Evolutionary conservation across 129 eudicot genomes (phyloP), one percentile per base, ranked within the genome.

Genomic region (Tagetes erecta): DNA sequence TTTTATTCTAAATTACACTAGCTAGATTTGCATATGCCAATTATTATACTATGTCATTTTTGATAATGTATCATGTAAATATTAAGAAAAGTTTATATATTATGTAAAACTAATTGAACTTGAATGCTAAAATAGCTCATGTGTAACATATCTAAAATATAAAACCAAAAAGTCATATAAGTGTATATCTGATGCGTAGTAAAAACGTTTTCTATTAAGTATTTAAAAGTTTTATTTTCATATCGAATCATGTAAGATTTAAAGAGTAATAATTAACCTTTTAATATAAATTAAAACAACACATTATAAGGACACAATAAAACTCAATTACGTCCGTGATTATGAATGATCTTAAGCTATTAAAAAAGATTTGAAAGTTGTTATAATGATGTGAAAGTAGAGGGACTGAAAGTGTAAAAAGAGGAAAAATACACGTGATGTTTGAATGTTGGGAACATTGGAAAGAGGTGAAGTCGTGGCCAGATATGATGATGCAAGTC

Each of bases 401-500:
- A 64, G 74, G 80, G 71, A 57, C 31, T n/a, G 7, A 36, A 62
- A 37, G 13, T 6, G 53, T 46, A 46, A 80, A 2, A 36, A 35
- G 70, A 41, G 10, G 30, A 41, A 68, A 74, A 47, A 6, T 56
- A 72, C 83, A 87, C 84, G 90, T 85, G 88, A 79, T 85, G 94
- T 85, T 88, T 88, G 87, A 80, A 78, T 85, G 86, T 80, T 85
- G 86, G 88, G 70, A 81, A 85, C 88, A 88, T 80, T 35, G 86
- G 84, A 86, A 78, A 82, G 87, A 71, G 84, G 76, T 55, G 70
- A 78, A 67, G 84, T 83, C 80, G 88, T 86, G 88, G 91, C 83
- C 90, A 87, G 85, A 86, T 85, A 85, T 76, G 86, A 83, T 85
- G 90, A 85, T 80, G 85, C 78, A 83, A 78, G 83, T 56, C 37